These are phyloP conservation scores for Malus hybrid DNA, from an alignment of 331 rosid species.

Conservation along the genomic window DNA sequence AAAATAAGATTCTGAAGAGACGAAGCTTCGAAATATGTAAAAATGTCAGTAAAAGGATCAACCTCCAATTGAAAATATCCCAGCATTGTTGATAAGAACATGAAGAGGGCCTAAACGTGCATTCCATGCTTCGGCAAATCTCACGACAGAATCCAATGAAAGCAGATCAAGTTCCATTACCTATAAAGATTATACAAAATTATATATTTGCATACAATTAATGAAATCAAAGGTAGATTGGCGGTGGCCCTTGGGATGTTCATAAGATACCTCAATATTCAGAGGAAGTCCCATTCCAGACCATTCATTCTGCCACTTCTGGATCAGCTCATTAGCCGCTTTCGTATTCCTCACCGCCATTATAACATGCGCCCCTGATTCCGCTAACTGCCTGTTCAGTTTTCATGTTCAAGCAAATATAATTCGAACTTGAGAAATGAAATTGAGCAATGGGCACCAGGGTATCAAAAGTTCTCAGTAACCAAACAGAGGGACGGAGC, in stretches of 20 bases:
- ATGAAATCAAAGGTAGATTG: neutral
- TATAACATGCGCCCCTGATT: constrained; percentile 93
- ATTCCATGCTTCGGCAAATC: constrained; percentile 80
- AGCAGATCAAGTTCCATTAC: constrained; percentile 91
- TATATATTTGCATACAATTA: neutral
- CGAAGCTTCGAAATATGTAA: neutral
- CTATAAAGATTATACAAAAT: constrained; percentile 28
- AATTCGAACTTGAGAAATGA: neutral
- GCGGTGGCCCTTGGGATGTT: neutral
- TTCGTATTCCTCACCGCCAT: constrained; percentile 97
- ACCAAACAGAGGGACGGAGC: neutral
- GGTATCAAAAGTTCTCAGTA: neutral
- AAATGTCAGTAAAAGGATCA: constrained; percentile 3
- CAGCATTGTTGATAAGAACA: constrained; percentile 92
- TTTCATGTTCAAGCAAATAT: neutral
- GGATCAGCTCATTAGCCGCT: constrained; percentile 75
- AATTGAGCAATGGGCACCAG: neutral
- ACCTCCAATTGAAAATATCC: constrained; percentile 97
- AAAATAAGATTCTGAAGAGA: neutral
- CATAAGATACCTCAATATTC: constrained; percentile 66
- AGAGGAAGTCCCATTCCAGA: constrained; percentile 76
- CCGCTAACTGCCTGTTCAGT: constrained; percentile 84
- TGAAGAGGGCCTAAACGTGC: constrained; percentile 78
- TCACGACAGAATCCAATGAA: constrained; percentile 81
- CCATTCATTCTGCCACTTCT: constrained; percentile 86